These are phyloP conservation scores for Phoenix roebelenii DNA, from an alignment of 176 grass and related monocot species.

Conservation along the genomic window DNA sequence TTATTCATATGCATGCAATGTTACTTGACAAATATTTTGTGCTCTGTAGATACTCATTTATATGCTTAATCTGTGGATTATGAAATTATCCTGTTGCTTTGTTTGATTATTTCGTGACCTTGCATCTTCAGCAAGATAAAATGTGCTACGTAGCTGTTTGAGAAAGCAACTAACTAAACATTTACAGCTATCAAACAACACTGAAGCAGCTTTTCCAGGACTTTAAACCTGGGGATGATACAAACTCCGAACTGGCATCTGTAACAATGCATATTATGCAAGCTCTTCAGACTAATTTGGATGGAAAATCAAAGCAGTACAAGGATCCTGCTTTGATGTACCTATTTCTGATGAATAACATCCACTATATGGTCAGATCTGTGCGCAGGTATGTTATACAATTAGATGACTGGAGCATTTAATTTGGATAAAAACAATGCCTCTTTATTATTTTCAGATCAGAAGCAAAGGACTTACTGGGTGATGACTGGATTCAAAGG, in stretches of 20 bases:
- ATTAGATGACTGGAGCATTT: neutral
- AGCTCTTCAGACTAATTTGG: constrained; percentile 88
- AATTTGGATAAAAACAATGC: neutral
- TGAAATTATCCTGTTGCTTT: too few species aligned
- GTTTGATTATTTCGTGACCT: too few species aligned
- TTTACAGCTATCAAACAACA: constrained; percentile 80
- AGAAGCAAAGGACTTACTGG: constrained; percentile 86
- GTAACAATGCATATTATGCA: constrained; percentile 96
- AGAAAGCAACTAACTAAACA: too few species aligned
- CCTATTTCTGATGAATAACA: constrained; percentile 98
- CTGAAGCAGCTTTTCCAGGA: constrained; percentile 93
- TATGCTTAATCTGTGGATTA: too few species aligned
- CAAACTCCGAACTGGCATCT: constrained; percentile 62
- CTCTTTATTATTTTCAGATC: constrained; percentile 41
- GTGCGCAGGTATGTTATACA: constrained; percentile 59
- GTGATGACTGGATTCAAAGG: constrained; percentile 98
- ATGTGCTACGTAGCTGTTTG: too few species aligned
- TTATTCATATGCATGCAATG: too few species aligned
- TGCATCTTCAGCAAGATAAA: too few species aligned
- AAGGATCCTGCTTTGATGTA: constrained; percentile 75
- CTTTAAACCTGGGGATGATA: constrained; percentile 65
- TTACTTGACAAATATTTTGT: too few species aligned
- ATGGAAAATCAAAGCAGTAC: constrained; percentile 90
- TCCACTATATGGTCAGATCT: constrained; percentile 89
- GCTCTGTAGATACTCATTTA: too few species aligned